Conservation (phyloP, 352 stramenopile species). For the Elongisporangium undulatum region DNA sequence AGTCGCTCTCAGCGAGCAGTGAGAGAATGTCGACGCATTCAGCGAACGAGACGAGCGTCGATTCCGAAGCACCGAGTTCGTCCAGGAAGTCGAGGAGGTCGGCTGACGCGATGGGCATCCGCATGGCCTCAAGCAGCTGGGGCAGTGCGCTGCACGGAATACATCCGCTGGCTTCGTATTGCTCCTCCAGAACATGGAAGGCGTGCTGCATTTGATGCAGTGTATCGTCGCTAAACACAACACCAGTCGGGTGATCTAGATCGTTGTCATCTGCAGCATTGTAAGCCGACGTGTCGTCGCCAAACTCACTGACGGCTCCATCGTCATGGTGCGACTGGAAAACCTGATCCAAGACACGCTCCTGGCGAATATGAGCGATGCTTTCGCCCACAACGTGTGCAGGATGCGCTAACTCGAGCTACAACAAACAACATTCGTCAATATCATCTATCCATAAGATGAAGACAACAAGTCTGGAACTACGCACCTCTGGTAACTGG, state of each 20-base stretch:
- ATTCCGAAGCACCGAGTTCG: constrained; percentile 61
- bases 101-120: constrained; percentile 27
- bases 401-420: constrained; percentile 67
- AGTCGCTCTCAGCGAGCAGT: constrained; percentile 55
- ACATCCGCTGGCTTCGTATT: constrained; percentile 28
- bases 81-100: constrained; percentile 53
- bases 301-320: neutral
- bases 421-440: constrained; percentile 1
- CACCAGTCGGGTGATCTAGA: constrained; percentile 14
- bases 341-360: constrained; percentile 44
- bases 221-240: constrained; percentile 62
- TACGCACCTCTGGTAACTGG: constrained; percentile 50
- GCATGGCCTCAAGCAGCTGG: constrained; percentile 35
- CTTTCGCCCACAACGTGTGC: constrained; percentile 75
- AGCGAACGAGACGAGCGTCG: constrained; percentile 75
- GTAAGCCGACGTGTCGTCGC: neutral
- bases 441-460: neutral
- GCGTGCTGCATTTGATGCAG: constrained; percentile 48
- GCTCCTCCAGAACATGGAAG: constrained; percentile 36
- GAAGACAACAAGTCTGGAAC: neutral
- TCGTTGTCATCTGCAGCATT: constrained; percentile 10
- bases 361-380: constrained; percentile 62
- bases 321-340: constrained; percentile 24
- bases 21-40: constrained; percentile 87
- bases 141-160: constrained; percentile 47